Evolutionary conservation across 2,329 filamentous ascomycete genomes (phyloP), one percentile per base, ranked within the genome.

Genomic region (Cladophialophora chaetospira): DNA sequence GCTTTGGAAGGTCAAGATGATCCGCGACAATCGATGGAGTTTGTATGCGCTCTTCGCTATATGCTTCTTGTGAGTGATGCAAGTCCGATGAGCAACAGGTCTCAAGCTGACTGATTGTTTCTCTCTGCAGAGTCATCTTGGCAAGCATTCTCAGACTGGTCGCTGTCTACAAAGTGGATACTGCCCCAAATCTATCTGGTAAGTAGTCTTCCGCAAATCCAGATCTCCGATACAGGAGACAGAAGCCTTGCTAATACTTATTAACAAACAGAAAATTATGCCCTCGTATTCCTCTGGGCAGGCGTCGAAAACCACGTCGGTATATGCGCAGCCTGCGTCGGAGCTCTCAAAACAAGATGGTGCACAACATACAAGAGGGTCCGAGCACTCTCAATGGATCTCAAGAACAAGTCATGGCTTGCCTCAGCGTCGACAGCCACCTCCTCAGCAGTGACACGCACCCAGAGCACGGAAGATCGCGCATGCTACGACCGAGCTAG

Each of bases 231-330:
- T 35, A 42, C n/a, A n/a, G n/a, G n/a, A n/a, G n/a, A n/a, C n/a
- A n/a, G n/a, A n/a, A n/a, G n/a, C 19, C 25, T 17, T 2, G n/a
- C 38, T 26, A 28, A 25, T 13, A 13, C 46, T 50, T 23, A 45
- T 15, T 33, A 11, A 17, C 8, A n/a, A 26, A 42, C 51, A 62
- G 60, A 58, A 54, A 62, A 59, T 42, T 62, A 59, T 17, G 60
- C 60, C 6, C 40, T 62, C 17, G 47, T 62, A 23, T 59, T 48
- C 31, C 38, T 62, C 17, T 62, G 60, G 60, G 60, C 60, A 0
- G 26, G 53, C 6, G 60, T 62, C 5, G 60, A 62, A 28, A 62
- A 62, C 56, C 60, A 62, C 45, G 31, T 62, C 26, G 60, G 60
- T n/a, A 62, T 62, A 40, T 62, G 60, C 35, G 56, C 53, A 21